Conservation (phyloP, 352 stramenopile genomes). For the Stramenopiles sp. region DNA sequence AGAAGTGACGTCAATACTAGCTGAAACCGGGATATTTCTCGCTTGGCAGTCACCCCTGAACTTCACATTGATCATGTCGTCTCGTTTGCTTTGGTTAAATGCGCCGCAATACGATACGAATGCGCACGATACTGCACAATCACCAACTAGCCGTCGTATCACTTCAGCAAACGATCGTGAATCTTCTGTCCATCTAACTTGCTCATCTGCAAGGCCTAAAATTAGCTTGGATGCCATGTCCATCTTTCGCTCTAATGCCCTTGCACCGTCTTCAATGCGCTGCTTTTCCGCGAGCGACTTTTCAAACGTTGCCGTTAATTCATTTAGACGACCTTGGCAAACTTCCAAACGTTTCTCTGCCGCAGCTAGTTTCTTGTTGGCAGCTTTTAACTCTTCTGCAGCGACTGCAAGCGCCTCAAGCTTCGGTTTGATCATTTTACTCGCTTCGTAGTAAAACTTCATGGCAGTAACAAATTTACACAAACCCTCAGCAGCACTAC, state of each 20-base stretch:
- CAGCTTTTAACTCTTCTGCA: conserved; percentile 85
- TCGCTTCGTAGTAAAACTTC: conserved; percentile 95
- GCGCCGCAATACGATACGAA: conserved; percentile 94
- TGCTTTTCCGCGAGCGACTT: conserved; percentile 90
- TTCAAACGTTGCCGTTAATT: conserved; percentile 88
- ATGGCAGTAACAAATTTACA: conserved; percentile 93
- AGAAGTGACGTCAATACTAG: conserved; percentile 82
- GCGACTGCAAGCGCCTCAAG: conserved; percentile 85
- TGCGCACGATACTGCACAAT: conserved; percentile 85
- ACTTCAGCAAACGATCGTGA: conserved; percentile 89
- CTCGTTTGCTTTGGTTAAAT: conserved; percentile 50
- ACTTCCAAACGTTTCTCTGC: conserved; percentile 71
- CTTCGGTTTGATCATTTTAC: conserved; percentile 96
- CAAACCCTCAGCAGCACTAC: conserved; percentile 76
- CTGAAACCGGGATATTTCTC: conserved; percentile 70
- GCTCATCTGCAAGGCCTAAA: conserved; percentile 80
- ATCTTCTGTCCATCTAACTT: conserved; percentile 88
- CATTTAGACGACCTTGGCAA: conserved; percentile 76
- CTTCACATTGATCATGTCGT: conserved; percentile 61
- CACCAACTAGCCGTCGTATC: conserved; percentile 80
- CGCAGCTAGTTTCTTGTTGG: conserved; percentile 79
- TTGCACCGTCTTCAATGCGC: conserved; percentile 83
- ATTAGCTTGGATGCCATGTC: conserved; percentile 88
- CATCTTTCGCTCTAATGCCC: conserved; percentile 85
- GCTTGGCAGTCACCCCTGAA: conserved; percentile 76